Evolutionary conservation across 495 filamentous ascomycete species (phyloP).

Genomic region (Hypoxylon lienhwacheense): DNA sequence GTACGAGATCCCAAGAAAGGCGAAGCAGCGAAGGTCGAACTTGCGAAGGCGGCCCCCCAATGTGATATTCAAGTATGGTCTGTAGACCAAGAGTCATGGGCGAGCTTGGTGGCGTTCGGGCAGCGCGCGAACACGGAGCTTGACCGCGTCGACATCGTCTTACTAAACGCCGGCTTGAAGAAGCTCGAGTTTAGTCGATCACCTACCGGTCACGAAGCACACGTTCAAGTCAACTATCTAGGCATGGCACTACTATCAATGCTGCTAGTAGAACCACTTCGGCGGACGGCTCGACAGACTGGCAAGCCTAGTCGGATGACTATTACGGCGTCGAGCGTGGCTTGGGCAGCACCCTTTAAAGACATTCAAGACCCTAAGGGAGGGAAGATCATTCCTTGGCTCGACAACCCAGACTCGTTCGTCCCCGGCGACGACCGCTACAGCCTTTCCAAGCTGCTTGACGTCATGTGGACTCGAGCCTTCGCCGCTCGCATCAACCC

Average conservation of each 20-base stretch:
- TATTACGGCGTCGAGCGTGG: constrained; percentile 46
- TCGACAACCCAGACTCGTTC: constrained; percentile 46
- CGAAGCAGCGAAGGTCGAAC: constrained; percentile 46
- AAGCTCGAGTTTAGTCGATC: constrained; percentile 27
- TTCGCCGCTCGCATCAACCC: constrained; percentile 43
- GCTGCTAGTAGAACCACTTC: constrained; percentile 31
- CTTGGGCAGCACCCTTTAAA: constrained; percentile 36
- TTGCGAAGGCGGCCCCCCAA: constrained; percentile 42
- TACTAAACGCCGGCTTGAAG: constrained; percentile 53
- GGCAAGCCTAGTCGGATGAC: constrained; percentile 43
- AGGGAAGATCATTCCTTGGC: constrained; percentile 40
- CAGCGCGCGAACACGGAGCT: constrained; percentile 38
- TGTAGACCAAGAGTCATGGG: constrained; percentile 54
- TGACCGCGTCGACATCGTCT: constrained; percentile 44
- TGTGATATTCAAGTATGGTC: constrained; percentile 52
- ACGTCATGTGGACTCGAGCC: constrained; percentile 51
- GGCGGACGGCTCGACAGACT: constrained; percentile 38
- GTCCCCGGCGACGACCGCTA: constrained; percentile 46
- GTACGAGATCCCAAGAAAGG: constrained; percentile 48
- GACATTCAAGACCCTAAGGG: constrained; percentile 40
- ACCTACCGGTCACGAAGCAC: constrained; percentile 48
- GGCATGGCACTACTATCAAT: constrained; percentile 31
- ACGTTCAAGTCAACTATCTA: constrained; percentile 49
- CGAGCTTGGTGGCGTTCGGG: constrained; percentile 45
- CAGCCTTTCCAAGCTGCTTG: constrained; percentile 53